A percentile compares a stretch with the other conserved stretches of the same genome.
These are phyloP conservation scores for Salix koriyanagi DNA, from an alignment of 345 rosid species.

Conservation along the genomic window DNA sequence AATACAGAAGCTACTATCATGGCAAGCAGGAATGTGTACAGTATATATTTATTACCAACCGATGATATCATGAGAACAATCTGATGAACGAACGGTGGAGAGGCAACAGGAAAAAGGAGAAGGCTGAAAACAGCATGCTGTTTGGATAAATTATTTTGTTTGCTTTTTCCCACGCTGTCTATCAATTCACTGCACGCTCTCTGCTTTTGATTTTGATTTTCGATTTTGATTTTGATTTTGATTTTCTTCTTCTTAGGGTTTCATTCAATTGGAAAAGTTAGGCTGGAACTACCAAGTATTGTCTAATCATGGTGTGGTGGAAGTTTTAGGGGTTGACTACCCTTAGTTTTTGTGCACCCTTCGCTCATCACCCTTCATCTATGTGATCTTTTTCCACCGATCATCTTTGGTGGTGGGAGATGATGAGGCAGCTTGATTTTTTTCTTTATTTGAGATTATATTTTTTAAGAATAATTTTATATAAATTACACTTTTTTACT, in stretches of 20 bases:
- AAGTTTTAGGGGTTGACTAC: constrained; percentile 17
- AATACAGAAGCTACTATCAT: too few species aligned
- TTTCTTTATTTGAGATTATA: too few species aligned
- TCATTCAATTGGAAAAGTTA: constrained; percentile 13
- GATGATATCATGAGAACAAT: not conserved
- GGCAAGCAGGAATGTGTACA: too few species aligned
- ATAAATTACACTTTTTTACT: too few species aligned
- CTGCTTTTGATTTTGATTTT: constrained; percentile 25
- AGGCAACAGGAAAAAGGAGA: not conserved
- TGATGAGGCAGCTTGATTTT: constrained; percentile 2
- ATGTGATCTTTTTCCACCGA: not conserved
- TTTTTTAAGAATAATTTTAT: too few species aligned
- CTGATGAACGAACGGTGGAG: constrained; percentile 2
- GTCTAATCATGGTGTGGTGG: constrained; percentile 18
- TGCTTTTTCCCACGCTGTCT: not conserved
- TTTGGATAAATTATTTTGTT: not conserved
- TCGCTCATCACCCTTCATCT: not conserved
- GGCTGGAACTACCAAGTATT: constrained; percentile 10
- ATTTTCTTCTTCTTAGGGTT: not conserved
- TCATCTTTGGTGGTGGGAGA: not conserved
- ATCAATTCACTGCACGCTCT: constrained; percentile 46
- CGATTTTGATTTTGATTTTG: not conserved
- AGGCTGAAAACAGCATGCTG: not conserved
- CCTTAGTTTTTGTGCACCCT: constrained; percentile 8
- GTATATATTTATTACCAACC: not conserved